Conservation (phyloP, 2,329 filamentous ascomycete species). For the Aspergillus quadrilineatus region DNA sequence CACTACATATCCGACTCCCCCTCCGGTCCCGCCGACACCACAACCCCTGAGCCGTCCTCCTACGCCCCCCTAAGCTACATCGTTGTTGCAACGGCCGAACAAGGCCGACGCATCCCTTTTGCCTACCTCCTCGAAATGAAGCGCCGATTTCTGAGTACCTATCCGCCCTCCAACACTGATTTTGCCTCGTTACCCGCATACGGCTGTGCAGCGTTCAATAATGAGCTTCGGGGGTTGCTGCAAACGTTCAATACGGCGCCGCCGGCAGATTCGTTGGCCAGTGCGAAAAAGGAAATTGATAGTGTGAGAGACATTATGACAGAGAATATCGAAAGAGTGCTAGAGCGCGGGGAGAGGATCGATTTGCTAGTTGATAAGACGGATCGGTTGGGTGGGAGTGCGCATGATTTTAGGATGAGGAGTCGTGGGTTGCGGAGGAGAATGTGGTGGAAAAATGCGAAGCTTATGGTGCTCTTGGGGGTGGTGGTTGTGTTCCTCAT, state of each 20-base stretch:
- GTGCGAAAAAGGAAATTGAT: constrained; percentile 86
- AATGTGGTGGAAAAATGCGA: constrained; percentile 99
- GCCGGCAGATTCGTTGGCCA: constrained; percentile 76
- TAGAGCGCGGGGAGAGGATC: constrained; percentile 89
- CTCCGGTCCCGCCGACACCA: constrained; percentile 48
- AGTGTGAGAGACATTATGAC: constrained; percentile 93
- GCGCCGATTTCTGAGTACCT: constrained; percentile 75
- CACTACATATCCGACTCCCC: constrained; percentile 91
- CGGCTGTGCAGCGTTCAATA: constrained; percentile 85
- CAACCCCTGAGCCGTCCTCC: constrained; percentile 50
- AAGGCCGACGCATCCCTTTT: constrained; percentile 87
- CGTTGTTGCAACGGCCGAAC: constrained; percentile 76
- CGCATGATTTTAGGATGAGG: constrained; percentile 84
- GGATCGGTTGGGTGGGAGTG: constrained; percentile 81
- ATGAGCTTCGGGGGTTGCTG: constrained; percentile 72
- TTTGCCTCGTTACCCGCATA: constrained; percentile 81
- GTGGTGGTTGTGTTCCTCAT: constrained; percentile 65
- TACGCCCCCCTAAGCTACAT: constrained; percentile 87
- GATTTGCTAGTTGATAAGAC: constrained; percentile 96
- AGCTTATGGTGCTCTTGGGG: constrained; percentile 84
- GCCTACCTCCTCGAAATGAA: constrained; percentile 90
- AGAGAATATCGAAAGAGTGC: constrained; percentile 84
- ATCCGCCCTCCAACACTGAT: constrained; percentile 65
- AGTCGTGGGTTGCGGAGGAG: constrained; percentile 81
- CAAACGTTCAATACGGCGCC: constrained; percentile 78